These are phyloP conservation scores for Colletotrichum sp. DNA, from an alignment of 2,329 filamentous ascomycete genomes.

Conservation along the genomic window DNA sequence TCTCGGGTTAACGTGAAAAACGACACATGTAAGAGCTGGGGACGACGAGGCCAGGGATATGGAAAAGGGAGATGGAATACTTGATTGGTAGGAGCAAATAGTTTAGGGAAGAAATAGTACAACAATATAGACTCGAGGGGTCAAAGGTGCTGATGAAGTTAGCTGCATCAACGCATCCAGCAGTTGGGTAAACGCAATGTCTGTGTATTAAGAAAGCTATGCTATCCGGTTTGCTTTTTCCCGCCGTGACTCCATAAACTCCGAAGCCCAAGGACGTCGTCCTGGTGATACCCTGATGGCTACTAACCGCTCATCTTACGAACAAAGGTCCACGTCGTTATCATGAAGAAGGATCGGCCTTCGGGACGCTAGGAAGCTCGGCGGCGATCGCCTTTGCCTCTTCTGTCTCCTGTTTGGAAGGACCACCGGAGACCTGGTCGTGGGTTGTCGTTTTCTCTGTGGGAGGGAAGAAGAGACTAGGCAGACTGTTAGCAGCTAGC, in stretches of 20 bases:
- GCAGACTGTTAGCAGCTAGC: background rate
- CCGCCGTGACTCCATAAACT: background rate
- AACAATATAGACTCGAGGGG: no score
- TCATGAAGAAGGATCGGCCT: conserved; percentile 29
- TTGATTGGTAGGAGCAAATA: no score
- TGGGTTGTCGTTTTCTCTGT: conserved; percentile 6
- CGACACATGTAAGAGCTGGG: no score
- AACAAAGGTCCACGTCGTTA: background rate
- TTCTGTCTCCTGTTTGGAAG: conserved; percentile 26
- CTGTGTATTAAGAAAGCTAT: background rate
- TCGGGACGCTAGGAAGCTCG: conserved; percentile 40
- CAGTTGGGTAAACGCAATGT: no score
- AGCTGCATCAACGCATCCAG: no score
- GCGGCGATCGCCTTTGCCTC: conserved; percentile 29
- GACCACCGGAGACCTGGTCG: conserved; percentile 21
- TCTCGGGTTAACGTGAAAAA: no score
- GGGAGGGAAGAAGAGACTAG: conserved; percentile 21
- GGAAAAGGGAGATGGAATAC: no score
- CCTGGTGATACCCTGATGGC: background rate
- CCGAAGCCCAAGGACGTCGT: background rate
- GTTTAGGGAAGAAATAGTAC: no score
- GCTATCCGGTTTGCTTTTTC: background rate
- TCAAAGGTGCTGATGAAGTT: no score
- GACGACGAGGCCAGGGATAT: no score
- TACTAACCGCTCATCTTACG: background rate